Conservation (phyloP, 2,329 filamentous ascomycete species). For the Clathrospora elynae region DNA sequence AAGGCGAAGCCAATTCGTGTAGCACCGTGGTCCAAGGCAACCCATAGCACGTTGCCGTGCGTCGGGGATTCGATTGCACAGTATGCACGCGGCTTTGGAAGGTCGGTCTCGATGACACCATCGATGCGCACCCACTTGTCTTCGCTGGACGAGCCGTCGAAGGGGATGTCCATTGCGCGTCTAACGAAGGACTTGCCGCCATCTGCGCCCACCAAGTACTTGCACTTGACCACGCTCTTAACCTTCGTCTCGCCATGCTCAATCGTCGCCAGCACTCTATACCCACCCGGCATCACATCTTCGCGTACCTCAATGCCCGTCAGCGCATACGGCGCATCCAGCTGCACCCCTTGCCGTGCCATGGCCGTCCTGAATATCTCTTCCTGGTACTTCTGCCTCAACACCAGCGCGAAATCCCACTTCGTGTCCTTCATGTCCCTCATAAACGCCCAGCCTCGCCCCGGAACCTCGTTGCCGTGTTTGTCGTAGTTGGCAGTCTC, state of each 20-base stretch:
- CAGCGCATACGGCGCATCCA: conserved; percentile 48
- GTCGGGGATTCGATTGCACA: conserved; percentile 58
- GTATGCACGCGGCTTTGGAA: conserved; percentile 56
- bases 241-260: conserved; percentile 34
- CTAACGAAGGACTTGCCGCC: conserved; percentile 58
- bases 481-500: conserved; percentile 57
- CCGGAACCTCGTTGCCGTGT: conserved; percentile 53
- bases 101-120: conserved; percentile 55
- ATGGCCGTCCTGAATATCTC: conserved; percentile 56
- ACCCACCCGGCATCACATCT: conserved; percentile 27
- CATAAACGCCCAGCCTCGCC: conserved; percentile 60
- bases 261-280: conserved; percentile 39
- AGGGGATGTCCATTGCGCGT: conserved; percentile 53
- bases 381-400: conserved; percentile 62
- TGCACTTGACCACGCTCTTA: conserved; percentile 46
- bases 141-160: conserved; percentile 56
- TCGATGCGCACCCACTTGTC: conserved; percentile 62
- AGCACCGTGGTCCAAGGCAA: conserved; percentile 58
- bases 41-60: conserved; percentile 63
- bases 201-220: conserved; percentile 59
- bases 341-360: conserved; percentile 44
- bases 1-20: conserved; percentile 61
- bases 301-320: conserved; percentile 48
- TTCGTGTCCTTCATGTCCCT: conserved; percentile 58
- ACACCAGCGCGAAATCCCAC: conserved; percentile 59